phyloP scores from a whole-genome alignment of 768 basidiomycete species.

The Omphalotus guepiniiformis region DNA sequence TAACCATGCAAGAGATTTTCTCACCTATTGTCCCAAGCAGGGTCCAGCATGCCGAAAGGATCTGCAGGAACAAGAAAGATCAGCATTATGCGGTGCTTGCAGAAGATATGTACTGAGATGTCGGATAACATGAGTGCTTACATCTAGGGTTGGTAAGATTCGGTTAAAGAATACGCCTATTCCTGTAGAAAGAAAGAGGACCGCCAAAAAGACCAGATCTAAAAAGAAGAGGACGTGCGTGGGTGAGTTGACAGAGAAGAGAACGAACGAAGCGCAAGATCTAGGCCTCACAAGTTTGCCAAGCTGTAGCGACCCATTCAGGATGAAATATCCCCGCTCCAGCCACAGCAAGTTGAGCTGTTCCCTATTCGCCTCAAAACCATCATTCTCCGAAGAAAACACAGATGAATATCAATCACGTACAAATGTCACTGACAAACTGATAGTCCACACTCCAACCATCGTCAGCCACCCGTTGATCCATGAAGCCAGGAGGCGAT shows the following conservation, averaged over 20 bases:
- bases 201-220: conserved; percentile 56
- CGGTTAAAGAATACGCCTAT: conserved; percentile 57
- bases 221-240: conserved; percentile 6
- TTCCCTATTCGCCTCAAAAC: conserved; percentile 35
- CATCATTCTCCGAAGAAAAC: neutral
- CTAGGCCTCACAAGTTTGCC: conserved; percentile 49
- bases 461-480: conserved; percentile 68
- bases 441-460: conserved; percentile 67
- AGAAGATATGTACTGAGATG: neutral
- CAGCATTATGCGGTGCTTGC: neutral
- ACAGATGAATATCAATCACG: conserved; percentile 6
- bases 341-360: conserved; percentile 58
- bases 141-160: conserved; percentile 46
- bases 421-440: conserved; percentile 62
- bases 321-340: conserved; percentile 56
- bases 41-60: conserved; percentile 61
- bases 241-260: neutral
- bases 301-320: conserved; percentile 51
- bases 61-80: conserved; percentile 28
- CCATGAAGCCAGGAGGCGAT: conserved; percentile 52
- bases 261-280: neutral
- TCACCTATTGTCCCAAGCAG: conserved; percentile 50
- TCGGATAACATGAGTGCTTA: conserved; percentile 18
- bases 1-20: neutral
- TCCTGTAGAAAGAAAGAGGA: conserved; percentile 41